These are phyloP conservation scores for Silene latifolia DNA, from an alignment of 148 eudicot genomes.

Conservation along the genomic window DNA sequence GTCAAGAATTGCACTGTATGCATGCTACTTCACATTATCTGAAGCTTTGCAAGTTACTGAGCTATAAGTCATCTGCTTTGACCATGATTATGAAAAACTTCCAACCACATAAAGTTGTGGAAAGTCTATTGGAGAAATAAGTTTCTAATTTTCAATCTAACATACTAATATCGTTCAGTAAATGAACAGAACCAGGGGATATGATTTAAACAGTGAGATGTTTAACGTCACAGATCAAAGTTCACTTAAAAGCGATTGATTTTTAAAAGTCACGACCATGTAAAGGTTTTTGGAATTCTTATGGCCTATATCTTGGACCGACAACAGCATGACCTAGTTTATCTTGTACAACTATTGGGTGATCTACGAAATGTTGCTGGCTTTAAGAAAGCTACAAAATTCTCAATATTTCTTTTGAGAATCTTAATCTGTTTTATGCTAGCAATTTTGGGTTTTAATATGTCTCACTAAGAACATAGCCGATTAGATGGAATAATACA, in stretches of 20 bases:
- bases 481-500: conserved; percentile 5
- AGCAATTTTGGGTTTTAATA: not conserved
- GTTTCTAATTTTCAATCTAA: too few relatives aligned
- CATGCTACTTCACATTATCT: too few relatives aligned
- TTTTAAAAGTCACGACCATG: not conserved
- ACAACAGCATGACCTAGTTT: not conserved
- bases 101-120: too few relatives aligned
- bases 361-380: too few relatives aligned
- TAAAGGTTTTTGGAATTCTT: not conserved
- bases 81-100: too few relatives aligned
- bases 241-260: not conserved
- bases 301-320: not conserved
- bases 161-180: too few relatives aligned
- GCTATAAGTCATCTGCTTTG: too few relatives aligned
- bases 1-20: too few relatives aligned
- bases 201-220: not conserved
- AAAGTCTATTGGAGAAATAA: too few relatives aligned
- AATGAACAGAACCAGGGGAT: too few relatives aligned
- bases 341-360: not conserved
- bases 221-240: not conserved
- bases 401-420: not conserved
- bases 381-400: not conserved
- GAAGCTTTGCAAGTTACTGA: too few relatives aligned
- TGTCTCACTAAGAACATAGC: not conserved
- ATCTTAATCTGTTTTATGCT: not conserved